phyloP scores from a whole-genome alignment of 306 rosid species.

The Sicyos baderoa region DNA sequence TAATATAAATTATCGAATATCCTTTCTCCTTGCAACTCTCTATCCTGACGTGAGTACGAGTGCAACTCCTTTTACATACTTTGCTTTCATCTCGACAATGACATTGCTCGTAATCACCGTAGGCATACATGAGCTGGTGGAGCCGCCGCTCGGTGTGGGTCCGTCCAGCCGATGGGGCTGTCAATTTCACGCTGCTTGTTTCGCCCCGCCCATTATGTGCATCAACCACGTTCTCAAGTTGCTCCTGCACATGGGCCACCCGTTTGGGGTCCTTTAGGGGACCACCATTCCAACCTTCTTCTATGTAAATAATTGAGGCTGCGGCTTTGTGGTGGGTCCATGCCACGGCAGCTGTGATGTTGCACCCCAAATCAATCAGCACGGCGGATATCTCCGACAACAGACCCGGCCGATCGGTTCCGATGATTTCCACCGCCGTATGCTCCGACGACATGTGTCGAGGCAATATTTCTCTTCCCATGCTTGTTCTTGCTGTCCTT shows the following conservation, averaged over 20 bases:
- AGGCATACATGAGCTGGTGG: constrained; percentile 71
- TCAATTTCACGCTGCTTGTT: constrained; percentile 47
- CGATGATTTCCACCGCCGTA: constrained; percentile 63
- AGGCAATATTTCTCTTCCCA: constrained; percentile 27
- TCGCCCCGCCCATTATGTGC: constrained; percentile 47
- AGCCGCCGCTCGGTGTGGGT: constrained; percentile 71
- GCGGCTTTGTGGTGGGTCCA: constrained; percentile 69
- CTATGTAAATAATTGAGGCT: constrained; percentile 54
- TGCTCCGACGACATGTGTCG: constrained; percentile 21
- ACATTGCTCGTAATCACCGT: constrained; percentile 55
- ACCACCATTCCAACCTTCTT: constrained; percentile 46
- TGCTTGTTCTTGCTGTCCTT: constrained; percentile 4
- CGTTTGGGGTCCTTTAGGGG: constrained; percentile 48
- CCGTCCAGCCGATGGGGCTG: constrained; percentile 30
- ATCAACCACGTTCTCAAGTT: constrained; percentile 48
- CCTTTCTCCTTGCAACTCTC: constrained; percentile 54
- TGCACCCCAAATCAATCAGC: constrained; percentile 50
- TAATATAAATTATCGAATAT: constrained; percentile 57
- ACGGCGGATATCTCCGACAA: constrained; percentile 68
- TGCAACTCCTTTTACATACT: constrained; percentile 47
- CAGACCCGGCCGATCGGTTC: constrained; percentile 59
- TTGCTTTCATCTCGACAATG: constrained; percentile 35
- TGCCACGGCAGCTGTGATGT: constrained; percentile 41
- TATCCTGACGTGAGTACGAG: constrained; percentile 58
- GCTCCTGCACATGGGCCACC: constrained; percentile 45